Base-by-base conservation (phyloP, 192 early-diverging fungal genomes). In the Jimgerdemannia lactiflua region DNA sequence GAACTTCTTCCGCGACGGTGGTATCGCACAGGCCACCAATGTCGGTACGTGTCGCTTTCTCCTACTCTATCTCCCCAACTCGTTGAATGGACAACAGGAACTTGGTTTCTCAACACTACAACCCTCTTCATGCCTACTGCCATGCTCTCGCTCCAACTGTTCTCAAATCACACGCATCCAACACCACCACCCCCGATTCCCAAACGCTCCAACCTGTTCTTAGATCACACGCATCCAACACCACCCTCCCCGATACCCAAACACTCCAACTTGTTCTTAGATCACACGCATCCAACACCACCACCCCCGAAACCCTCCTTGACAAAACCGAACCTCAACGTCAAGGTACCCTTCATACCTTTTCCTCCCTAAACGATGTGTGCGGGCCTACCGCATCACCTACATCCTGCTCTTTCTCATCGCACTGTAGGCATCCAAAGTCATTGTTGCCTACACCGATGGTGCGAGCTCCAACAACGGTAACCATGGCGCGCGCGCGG, bases 401-500 rank as follows among this genome's bases (percentile, higher is more conserved):
- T 2, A 10, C 49, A 14, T 6, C 49, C 49, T 59, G 6, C 6
- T 14, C 49, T 59, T 29, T 29, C 29, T 29, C 29, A 29, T 29
- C 29, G 29, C 1, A 29, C 49, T 59, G 14, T 14, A 59, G 49
- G 8, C 6, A 59, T 6, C 8, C 49, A 59, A 59, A 10, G 49
- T 59, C 2, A 79, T 86, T 2, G 79, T 86, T 0, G 85, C 94
- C 9, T 96, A 95, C 81, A 97, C 95, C 0, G 95, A 98, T 72
- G 96, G 96, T 43, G 88, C 90, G 64, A 88, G 93, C 74, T 70
- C 83, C 17, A 76, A 80, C 7, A 98, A 98, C 84, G 96, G 96
- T 17, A 74, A 67, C 20, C 3, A 19, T 8, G 71, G 75, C 3
- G 94, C 93, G 4, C 74, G 79, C 4, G 97, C 94, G 42, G 97